Conservation (phyloP, 129 eudicot genomes). For the Kitagawia praeruptora region DNA sequence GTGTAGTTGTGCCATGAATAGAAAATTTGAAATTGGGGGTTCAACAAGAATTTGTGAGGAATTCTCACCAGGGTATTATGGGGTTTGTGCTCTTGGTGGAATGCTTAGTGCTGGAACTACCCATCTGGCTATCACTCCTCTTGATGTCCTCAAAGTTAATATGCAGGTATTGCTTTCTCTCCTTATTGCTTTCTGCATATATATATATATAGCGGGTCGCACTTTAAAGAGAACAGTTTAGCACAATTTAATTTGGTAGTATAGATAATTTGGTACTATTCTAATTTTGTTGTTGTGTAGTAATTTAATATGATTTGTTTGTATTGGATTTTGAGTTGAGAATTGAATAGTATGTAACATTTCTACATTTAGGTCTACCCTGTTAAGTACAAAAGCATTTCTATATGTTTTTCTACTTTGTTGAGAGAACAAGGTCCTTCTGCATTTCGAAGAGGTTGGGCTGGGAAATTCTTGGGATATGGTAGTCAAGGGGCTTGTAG, state of each 20-base stretch:
- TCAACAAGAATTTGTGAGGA: conserved; percentile 30
- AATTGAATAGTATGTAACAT: neutral
- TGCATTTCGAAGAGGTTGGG: conserved; percentile 48
- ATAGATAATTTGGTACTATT: too few relatives aligned
- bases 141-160: conserved; percentile 74
- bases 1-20: neutral
- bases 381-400: conserved; percentile 37
- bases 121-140: conserved; percentile 67
- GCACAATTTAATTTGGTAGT: too few relatives aligned
- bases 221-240: too few relatives aligned
- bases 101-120: conserved; percentile 66
- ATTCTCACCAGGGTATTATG: conserved; percentile 51
- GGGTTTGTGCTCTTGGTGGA: conserved; percentile 60
- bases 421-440: conserved; percentile 44
- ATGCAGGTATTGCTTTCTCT: conserved; percentile 41
- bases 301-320: neutral
- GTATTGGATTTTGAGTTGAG: neutral
- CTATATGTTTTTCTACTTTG: conserved; percentile 34
- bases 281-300: neutral
- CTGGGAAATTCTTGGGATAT: conserved; percentile 46
- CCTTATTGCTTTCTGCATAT: too few relatives aligned
- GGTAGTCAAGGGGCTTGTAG: conserved; percentile 55
- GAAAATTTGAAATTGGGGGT: neutral
- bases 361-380: conserved; percentile 37
- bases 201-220: too few relatives aligned